Conservation (phyloP, 176 grass and related monocot genomes). For the Hyparrhenia diplandra region DNA sequence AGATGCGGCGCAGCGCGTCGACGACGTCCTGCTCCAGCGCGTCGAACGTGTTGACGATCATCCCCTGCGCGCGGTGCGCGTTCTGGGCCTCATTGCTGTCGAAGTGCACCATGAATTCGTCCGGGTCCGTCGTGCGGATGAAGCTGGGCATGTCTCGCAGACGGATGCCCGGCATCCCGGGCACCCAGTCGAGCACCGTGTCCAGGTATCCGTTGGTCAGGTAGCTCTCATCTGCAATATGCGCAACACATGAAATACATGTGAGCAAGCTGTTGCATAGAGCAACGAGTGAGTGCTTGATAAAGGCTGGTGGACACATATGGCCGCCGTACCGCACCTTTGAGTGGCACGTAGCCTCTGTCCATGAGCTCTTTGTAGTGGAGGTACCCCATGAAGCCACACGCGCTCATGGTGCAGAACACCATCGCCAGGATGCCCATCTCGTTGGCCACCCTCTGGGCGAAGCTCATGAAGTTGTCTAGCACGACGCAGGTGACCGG, state of each 20-base stretch:
- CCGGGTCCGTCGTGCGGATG: conserved; percentile 44
- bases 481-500: conserved; percentile 49
- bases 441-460: conserved; percentile 34
- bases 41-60: conserved; percentile 67
- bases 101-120: conserved; percentile 54
- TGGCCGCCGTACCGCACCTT: too few species aligned
- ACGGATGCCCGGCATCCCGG: conserved; percentile 40
- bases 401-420: conserved; percentile 55
- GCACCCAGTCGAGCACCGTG: conserved; percentile 57
- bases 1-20: conserved; percentile 35
- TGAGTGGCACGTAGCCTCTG: conserved; percentile 49
- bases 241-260: not conserved
- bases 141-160: conserved; percentile 63
- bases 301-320: too few species aligned
- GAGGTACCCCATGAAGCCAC: conserved; percentile 49
- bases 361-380: conserved; percentile 48
- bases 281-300: not conserved
- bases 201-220: conserved; percentile 64
- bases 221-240: conserved; percentile 34
- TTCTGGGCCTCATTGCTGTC: conserved; percentile 34
- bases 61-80: conserved; percentile 32
- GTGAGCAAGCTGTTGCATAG: not conserved
- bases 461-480: conserved; percentile 51
- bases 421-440: conserved; percentile 36
- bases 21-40: conserved; percentile 46